Evolutionary conservation across 176 grass and related monocot species (phyloP).

Genomic region (Cenchrus americanus): DNA sequence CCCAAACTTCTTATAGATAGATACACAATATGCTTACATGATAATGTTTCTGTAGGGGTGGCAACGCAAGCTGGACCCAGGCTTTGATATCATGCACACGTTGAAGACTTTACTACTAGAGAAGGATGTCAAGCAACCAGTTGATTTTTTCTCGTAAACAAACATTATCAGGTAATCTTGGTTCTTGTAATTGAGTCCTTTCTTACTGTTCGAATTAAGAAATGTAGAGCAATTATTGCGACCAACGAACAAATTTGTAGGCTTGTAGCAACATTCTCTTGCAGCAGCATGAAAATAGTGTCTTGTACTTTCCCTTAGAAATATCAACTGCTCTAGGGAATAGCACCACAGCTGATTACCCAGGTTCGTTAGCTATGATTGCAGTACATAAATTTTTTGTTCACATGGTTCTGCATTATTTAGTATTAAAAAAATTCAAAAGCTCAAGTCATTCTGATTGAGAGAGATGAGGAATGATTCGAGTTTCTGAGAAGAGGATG

Average conservation of each 20-base stretch:
- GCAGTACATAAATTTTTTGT: neutral
- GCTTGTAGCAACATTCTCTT: neutral
- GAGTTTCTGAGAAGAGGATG: no score
- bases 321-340: neutral
- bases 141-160: slow-evolving; percentile 74
- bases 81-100: slow-evolving; percentile 91
- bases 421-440: neutral
- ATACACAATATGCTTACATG: slow-evolving; percentile 27
- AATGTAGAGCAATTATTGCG: neutral
- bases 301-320: neutral
- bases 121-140: slow-evolving; percentile 70
- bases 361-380: slow-evolving; percentile 12
- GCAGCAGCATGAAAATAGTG: slow-evolving; percentile 19
- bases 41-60: slow-evolving; percentile 74
- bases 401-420: neutral
- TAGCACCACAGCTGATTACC: neutral
- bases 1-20: neutral
- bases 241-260: neutral
- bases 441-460: neutral
- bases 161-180: slow-evolving; percentile 41
- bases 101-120: slow-evolving; percentile 81
- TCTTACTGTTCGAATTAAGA: neutral
- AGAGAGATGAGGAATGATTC: neutral
- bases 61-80: slow-evolving; percentile 89
- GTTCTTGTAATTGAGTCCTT: neutral